A percentile compares a stretch with the other conserved stretches of the same genome.
These are phyloP conservation scores for Botrytis tulipae DNA, from an alignment of 2,329 filamentous ascomycete genomes.

Conservation along the genomic window DNA sequence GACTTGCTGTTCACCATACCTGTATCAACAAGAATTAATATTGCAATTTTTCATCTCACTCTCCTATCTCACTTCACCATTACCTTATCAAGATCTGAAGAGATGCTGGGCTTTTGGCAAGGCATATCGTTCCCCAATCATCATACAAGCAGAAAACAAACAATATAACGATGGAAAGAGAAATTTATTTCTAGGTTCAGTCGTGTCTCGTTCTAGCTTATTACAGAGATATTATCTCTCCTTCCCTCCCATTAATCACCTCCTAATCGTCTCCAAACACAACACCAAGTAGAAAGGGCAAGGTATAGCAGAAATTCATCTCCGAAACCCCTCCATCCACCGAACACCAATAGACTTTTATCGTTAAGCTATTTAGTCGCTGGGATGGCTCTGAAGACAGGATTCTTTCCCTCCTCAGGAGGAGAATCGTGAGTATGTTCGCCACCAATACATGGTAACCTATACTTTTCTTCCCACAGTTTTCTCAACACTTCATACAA, in stretches of 20 bases:
- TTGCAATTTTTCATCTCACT: background rate
- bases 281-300: slow-evolving; percentile 7
- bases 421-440: slow-evolving; percentile 29
- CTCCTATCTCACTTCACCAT: background rate
- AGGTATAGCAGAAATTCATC: slow-evolving; percentile 7
- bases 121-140: background rate
- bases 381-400: slow-evolving; percentile 8
- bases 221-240: background rate
- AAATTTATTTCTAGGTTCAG: background rate
- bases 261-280: background rate
- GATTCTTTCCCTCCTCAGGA: slow-evolving; percentile 20
- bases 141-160: background rate
- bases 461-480: slow-evolving; percentile 66
- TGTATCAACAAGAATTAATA: background rate
- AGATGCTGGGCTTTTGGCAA: background rate
- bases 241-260: background rate
- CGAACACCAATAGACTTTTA: background rate
- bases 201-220: background rate
- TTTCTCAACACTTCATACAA: slow-evolving; percentile 83
- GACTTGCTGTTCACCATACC: background rate
- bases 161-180: background rate
- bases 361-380: background rate
- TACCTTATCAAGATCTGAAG: no score
- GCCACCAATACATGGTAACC: slow-evolving; percentile 30
- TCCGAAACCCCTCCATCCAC: background rate